Conservation (phyloP, 176 grass and related monocot genomes). For the Ensete ventricosum region DNA sequence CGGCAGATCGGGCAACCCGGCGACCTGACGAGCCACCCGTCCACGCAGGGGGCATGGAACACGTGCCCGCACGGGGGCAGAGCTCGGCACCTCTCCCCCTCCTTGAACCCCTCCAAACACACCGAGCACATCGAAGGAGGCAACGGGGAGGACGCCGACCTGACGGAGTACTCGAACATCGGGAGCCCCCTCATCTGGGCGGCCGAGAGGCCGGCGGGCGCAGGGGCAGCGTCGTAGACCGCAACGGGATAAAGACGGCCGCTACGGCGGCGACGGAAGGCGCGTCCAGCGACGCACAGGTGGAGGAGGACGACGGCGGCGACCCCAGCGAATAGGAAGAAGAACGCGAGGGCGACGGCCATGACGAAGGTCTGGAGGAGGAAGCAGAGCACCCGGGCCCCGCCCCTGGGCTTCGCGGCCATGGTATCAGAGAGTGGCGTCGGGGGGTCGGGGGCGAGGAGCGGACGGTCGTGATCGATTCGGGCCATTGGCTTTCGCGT, state of each 20-base stretch:
- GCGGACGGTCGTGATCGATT: neutral
- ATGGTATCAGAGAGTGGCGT: neutral
- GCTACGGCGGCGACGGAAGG: slow-evolving; percentile 33
- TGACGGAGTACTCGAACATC: slow-evolving; percentile 13
- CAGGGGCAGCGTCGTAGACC: slow-evolving; percentile 26
- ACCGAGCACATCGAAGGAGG: slow-evolving; percentile 33
- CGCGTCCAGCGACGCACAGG: slow-evolving; percentile 48
- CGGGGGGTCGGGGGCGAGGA: neutral
- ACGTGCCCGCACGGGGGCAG: slow-evolving; percentile 51
- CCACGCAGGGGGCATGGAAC: slow-evolving; percentile 70
- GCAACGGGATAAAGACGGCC: neutral
- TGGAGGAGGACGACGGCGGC: slow-evolving; percentile 55
- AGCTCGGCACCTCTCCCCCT: slow-evolving; percentile 49
- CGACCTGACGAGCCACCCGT: slow-evolving; percentile 55
- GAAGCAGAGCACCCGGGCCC: slow-evolving; percentile 51
- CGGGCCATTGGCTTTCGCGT: neutral
- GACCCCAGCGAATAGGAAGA: slow-evolving; percentile 58
- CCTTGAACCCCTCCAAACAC: slow-evolving; percentile 41
- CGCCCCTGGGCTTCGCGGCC: slow-evolving; percentile 14
- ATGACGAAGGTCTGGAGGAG: slow-evolving; percentile 51
- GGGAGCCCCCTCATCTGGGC: slow-evolving; percentile 35
- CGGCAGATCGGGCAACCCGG: slow-evolving; percentile 72
- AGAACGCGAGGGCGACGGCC: slow-evolving; percentile 51
- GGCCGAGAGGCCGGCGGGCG: slow-evolving; percentile 37
- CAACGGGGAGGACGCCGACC: neutral